Base-by-base conservation (phyloP, 106 monocot genomes). In the Dactylorhiza incarnata region DNA sequence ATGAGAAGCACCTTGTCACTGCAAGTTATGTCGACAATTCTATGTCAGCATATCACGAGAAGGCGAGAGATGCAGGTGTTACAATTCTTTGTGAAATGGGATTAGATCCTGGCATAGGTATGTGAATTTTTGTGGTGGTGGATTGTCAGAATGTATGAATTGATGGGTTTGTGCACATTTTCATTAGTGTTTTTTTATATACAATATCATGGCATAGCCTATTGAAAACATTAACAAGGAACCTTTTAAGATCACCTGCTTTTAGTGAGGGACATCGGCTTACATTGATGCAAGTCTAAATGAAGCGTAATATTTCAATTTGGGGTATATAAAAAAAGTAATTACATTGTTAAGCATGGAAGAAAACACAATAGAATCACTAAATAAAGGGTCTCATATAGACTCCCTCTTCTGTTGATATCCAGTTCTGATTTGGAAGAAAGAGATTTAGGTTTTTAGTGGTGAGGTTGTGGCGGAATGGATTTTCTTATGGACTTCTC, bases 31-130 rank as follows among this genome's bases (percentile, higher is more conserved):
- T 94, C 52, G 85, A 92, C 73, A 83, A 88, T 69, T 82, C 91
- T 68, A 91, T 99, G 84, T 84, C 83, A 83, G 84, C 58, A 54
- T 85, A 94, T 79, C 78, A 90, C 62, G 82, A 78, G 50, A 77
- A 66, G 78, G 99, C 99, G 29, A 88, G 88, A 86, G 48, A 8
- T 80, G 91, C 87, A 66, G 94, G 89, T 74, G 78, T 99, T 62
- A 86, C 85, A 45, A 85, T 99, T 47, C 94, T 99, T 66, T 84
- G 89, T 76, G 99, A 99, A 86, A 94, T 99, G 94, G 99, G 99
- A 76, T 82, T 99, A 73, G 99, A 99, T 86, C 99, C 99, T 88
- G 99, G 99, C 78, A 99, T 99, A 86, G 94, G 96, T 97, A 87
- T 45, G 4, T 13, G 24, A 25, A 3, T 4, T 65, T 8, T 65